These are phyloP conservation scores for Stagonosporopsis chrysanthemi DNA, from an alignment of 2,329 filamentous ascomycete genomes.

Conservation along the genomic window DNA sequence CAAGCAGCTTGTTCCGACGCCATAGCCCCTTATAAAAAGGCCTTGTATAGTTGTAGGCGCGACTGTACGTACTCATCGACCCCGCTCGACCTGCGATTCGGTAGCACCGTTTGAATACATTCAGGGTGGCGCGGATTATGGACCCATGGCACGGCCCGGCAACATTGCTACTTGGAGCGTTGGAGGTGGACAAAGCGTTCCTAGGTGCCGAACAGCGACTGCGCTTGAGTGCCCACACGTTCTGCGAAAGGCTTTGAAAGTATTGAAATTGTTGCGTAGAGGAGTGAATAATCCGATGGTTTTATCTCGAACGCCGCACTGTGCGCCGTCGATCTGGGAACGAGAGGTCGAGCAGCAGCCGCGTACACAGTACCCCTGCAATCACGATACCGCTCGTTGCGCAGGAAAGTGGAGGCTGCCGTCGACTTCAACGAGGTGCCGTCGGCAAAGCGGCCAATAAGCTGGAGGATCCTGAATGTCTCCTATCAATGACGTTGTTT, in stretches of 20 bases:
- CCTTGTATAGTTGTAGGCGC: background rate
- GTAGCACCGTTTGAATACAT: background rate
- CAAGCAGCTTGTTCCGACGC: background rate
- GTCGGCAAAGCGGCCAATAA: background rate
- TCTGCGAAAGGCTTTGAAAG: background rate
- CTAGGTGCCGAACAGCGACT: background rate
- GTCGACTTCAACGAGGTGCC: background rate
- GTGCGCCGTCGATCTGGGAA: no score
- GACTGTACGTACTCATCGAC: background rate
- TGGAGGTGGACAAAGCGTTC: constrained; percentile 5
- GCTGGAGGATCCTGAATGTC: background rate
- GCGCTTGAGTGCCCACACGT: background rate
- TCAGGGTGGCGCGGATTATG: background rate
- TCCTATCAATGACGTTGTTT: background rate
- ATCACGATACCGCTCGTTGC: constrained; percentile 3
- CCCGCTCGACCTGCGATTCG: background rate
- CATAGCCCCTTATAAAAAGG: background rate
- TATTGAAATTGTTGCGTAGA: background rate
- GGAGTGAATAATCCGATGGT: no score
- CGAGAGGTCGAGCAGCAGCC: background rate
- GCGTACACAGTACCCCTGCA: background rate
- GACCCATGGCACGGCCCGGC: constrained; percentile 8
- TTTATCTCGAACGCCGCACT: no score
- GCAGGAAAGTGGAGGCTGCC: background rate
- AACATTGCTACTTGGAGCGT: background rate